Percentiles rank a stretch among this genome's conserved stretches.
Evolutionary conservation across 1,284 basidiomycete species (phyloP).

Genomic region (Apiotrichum domesticum): DNA sequence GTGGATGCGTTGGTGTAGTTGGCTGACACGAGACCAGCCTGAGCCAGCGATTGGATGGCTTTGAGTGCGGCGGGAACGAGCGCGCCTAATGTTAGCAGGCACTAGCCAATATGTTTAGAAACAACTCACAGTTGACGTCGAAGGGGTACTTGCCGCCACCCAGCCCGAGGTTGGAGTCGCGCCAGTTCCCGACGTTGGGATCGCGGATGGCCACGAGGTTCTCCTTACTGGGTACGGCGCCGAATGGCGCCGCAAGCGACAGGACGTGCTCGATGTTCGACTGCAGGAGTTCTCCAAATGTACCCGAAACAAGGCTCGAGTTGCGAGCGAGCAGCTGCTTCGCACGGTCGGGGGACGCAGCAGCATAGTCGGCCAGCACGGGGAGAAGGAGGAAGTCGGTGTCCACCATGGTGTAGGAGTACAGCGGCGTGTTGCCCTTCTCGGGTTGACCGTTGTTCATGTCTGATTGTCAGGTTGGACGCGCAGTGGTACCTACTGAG

Average conservation of each 20-base stretch:
- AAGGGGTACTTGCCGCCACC: slow-evolving; percentile 52
- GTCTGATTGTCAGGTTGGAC: slow-evolving; percentile 28
- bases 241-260: slow-evolving; percentile 43
- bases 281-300: slow-evolving; percentile 42
- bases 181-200: slow-evolving; percentile 51
- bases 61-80: slow-evolving; percentile 52
- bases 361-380: slow-evolving; percentile 46
- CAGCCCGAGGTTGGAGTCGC: slow-evolving; percentile 52
- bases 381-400: slow-evolving; percentile 51
- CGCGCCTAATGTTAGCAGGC: slow-evolving; percentile 32
- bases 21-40: slow-evolving; percentile 40
- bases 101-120: no score
- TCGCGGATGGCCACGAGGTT: slow-evolving; percentile 45
- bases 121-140: slow-evolving; percentile 49
- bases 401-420: slow-evolving; percentile 50
- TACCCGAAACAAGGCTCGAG: slow-evolving; percentile 47
- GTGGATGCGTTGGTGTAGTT: slow-evolving; percentile 39
- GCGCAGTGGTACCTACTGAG: slow-evolving; percentile 18
- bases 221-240: slow-evolving; percentile 32
- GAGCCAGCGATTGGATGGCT: slow-evolving; percentile 47
- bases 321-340: slow-evolving; percentile 32
- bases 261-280: slow-evolving; percentile 27
- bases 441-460: slow-evolving; percentile 45
- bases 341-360: slow-evolving; percentile 30
- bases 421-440: slow-evolving; percentile 47